Percentiles rank a stretch among this genome's conserved stretches.
phyloP scores from a whole-genome alignment of 345 rosid genomes.

The Lagerstroemia speciosa region DNA sequence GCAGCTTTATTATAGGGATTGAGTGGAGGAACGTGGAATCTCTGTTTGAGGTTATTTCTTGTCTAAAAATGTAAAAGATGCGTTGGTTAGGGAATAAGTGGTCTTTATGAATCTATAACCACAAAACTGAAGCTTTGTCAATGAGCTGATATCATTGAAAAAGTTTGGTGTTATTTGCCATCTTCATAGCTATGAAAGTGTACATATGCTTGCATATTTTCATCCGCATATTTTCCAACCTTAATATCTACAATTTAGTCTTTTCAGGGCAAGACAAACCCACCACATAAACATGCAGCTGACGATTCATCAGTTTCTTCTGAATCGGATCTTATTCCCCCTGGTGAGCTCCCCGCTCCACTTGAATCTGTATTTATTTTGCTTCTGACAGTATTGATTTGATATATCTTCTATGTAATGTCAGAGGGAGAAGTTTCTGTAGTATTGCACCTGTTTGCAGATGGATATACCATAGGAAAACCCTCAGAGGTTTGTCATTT shows the following conservation, averaged over 20 bases:
- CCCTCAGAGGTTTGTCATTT: constrained; percentile 60
- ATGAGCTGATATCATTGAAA: neutral
- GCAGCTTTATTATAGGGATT: neutral
- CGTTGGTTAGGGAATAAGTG: neutral
- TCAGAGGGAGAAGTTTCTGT: constrained; percentile 76
- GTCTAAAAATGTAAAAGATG: neutral
- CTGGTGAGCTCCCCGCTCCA: constrained; percentile 24
- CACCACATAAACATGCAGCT: neutral
- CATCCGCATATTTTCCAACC: neutral
- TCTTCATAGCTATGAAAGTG: neutral
- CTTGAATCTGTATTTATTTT: constrained; percentile 9
- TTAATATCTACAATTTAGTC: neutral
- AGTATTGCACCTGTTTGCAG: constrained; percentile 55
- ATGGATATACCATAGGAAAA: constrained; percentile 73
- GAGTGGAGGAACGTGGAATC: neutral
- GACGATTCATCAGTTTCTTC: constrained; percentile 23
- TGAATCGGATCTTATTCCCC: constrained; percentile 17
- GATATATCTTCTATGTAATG: constrained; percentile 16
- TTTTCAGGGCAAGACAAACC: constrained; percentile 1
- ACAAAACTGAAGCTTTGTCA: neutral
- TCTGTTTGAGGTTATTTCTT: neutral
- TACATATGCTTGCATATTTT: neutral
- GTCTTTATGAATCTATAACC: neutral
- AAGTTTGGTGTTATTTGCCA: neutral
- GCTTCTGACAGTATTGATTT: neutral